Evolutionary conservation across 805 yeast genomes (phyloP).

Genomic region (Diddensiella transvaalensis): DNA sequence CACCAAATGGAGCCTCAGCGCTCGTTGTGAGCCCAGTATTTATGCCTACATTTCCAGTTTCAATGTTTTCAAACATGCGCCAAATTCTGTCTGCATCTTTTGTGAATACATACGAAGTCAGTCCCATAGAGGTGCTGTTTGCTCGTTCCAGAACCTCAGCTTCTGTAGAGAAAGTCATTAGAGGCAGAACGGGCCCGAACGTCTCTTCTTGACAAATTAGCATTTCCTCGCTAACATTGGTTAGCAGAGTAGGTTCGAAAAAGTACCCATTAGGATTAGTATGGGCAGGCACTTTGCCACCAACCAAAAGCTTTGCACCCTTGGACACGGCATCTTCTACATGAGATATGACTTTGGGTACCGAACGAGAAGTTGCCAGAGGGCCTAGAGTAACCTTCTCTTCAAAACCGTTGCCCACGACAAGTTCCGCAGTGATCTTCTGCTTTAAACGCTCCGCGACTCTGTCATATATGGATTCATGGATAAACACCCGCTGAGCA

Average conservation of each 20-base stretch:
- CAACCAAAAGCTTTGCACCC: slow-evolving; percentile 78
- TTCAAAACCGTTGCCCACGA: slow-evolving; percentile 73
- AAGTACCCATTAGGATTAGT: slow-evolving; percentile 53
- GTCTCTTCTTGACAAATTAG: slow-evolving; percentile 76
- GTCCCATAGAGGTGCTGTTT: slow-evolving; percentile 71
- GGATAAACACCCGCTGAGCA: slow-evolving; percentile 86
- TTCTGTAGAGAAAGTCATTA: slow-evolving; percentile 59
- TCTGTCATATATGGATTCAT: slow-evolving; percentile 75
- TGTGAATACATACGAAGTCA: slow-evolving; percentile 66
- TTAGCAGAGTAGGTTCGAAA: slow-evolving; percentile 72
- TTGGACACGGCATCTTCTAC: slow-evolving; percentile 74
- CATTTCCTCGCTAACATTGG: slow-evolving; percentile 64
- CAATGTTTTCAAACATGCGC: slow-evolving; percentile 59
- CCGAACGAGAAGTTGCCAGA: slow-evolving; percentile 76
- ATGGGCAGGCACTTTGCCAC: slow-evolving; percentile 58
- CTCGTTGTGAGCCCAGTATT: slow-evolving; percentile 69
- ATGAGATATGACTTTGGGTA: slow-evolving; percentile 67
- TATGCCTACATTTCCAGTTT: slow-evolving; percentile 70
- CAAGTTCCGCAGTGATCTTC: slow-evolving; percentile 47
- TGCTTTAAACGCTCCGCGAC: slow-evolving; percentile 55
- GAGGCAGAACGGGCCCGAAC: slow-evolving; percentile 81
- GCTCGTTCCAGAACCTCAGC: slow-evolving; percentile 69
- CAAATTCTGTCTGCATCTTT: slow-evolving; percentile 52
- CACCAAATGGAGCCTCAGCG: slow-evolving; percentile 73
- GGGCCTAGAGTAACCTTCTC: slow-evolving; percentile 81